These are phyloP conservation scores for Neurospora sublineolata DNA, from an alignment of 495 filamentous ascomycete genomes.

Conservation along the genomic window DNA sequence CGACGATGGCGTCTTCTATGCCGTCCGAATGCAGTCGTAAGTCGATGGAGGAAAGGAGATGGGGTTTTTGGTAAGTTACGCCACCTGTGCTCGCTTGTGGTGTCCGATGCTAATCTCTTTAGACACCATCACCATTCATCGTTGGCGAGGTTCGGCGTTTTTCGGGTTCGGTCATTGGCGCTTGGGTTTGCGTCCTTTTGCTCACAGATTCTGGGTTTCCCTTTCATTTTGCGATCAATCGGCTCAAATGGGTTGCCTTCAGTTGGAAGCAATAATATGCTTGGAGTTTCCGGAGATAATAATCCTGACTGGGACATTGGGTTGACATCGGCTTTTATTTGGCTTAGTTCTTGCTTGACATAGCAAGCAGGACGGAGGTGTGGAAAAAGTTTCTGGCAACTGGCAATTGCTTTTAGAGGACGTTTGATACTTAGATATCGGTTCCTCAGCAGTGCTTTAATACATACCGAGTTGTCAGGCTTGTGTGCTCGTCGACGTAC, in stretches of 20 bases:
- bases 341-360: not conserved
- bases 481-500: not conserved
- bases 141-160: not conserved
- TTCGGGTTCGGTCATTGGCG: not conserved
- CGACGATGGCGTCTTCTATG: conserved; percentile 38
- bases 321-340: not conserved
- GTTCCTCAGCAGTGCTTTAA: not conserved
- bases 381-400: not conserved
- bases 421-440: not conserved
- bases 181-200: not conserved
- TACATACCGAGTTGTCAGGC: not conserved
- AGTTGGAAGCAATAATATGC: not conserved
- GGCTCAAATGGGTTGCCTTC: not conserved
- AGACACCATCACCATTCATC: not conserved
- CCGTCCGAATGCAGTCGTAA: conserved; percentile 25
- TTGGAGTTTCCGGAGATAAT: not conserved
- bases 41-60: conserved; percentile 7
- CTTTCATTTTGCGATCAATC: not conserved
- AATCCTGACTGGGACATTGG: not conserved
- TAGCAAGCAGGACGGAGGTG: not conserved
- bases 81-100: too few species aligned
- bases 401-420: not conserved
- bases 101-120: not conserved
- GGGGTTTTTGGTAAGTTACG: not conserved
- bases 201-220: not conserved